These are phyloP conservation scores for Microdochium trichocladiopsis DNA, from an alignment of 2,329 filamentous ascomycete genomes.

Conservation along the genomic window DNA sequence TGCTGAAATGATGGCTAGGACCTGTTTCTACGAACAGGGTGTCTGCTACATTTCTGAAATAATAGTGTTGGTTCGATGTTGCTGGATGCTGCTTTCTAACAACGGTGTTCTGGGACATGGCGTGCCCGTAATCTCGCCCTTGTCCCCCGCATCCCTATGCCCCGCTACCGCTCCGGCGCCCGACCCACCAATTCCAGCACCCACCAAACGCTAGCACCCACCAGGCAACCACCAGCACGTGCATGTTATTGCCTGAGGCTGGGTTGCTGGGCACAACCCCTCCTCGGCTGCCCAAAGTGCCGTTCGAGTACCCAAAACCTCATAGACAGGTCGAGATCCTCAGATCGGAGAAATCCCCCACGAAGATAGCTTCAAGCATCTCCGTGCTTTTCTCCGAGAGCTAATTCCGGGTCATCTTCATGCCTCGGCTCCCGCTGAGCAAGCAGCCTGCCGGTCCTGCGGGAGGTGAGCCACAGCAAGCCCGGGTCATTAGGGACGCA, in stretches of 20 bases:
- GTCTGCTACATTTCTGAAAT: too few species aligned
- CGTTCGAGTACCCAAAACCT: not conserved
- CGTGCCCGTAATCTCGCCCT: too few species aligned
- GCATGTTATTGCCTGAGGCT: not conserved
- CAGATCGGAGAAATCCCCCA: not conserved
- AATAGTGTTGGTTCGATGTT: too few species aligned
- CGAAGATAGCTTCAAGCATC: not conserved
- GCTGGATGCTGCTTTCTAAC: too few species aligned
- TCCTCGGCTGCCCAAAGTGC: not conserved
- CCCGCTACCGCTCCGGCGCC: too few species aligned
- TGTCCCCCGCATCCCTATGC: too few species aligned
- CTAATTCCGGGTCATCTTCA: not conserved
- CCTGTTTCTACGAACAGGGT: too few species aligned
- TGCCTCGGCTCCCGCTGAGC: not conserved
- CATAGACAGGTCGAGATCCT: not conserved
- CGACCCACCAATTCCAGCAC: too few species aligned
- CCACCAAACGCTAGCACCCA: too few species aligned
- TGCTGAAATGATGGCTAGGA: too few species aligned
- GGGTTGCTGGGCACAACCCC: not conserved
- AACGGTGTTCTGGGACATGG: too few species aligned
- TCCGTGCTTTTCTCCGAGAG: not conserved
- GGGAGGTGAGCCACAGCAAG: not conserved
- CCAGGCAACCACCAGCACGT: not conserved
- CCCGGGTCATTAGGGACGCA: not conserved
- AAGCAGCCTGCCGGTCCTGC: not conserved